phyloP scores from a whole-genome alignment of 441 rosid species.

The Erodium trifolium region DNA sequence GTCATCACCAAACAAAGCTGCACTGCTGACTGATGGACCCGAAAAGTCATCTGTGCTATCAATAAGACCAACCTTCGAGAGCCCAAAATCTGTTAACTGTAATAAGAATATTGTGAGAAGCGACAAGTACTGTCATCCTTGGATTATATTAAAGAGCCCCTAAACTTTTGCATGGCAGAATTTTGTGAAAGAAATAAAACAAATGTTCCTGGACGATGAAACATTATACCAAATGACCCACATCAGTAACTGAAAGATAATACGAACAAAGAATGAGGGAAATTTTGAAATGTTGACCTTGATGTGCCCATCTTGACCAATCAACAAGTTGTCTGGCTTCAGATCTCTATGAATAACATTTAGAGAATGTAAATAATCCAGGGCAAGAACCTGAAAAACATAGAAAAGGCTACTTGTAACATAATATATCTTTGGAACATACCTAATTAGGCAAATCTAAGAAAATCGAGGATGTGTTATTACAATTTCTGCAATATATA shows the following conservation, averaged over 20 bases:
- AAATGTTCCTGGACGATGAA: neutral
- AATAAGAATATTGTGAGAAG: constrained; percentile 17
- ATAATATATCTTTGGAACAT: constrained; percentile 22
- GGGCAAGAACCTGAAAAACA: constrained; percentile 80
- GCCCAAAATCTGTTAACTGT: constrained; percentile 99
- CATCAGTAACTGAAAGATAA: neutral
- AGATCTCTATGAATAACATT: constrained; percentile 94
- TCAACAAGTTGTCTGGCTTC: constrained; percentile 97
- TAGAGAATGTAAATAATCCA: constrained; percentile 94
- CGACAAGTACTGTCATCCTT: neutral
- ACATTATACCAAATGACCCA: neutral
- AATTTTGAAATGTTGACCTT: constrained; percentile 44
- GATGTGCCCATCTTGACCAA: constrained; percentile 94
- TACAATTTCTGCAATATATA: constrained; percentile 96
- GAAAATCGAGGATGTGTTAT: constrained; percentile 26
- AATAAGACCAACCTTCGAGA: constrained; percentile 95
- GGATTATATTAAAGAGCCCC: neutral
- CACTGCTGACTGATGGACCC: constrained; percentile 51
- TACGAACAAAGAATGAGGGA: constrained; percentile 11
- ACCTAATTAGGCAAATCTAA: neutral
- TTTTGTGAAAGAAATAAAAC: neutral
- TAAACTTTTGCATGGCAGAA: neutral
- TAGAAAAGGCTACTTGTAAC: constrained; percentile 32
- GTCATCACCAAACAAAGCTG: constrained; percentile 47
- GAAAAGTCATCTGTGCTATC: constrained; percentile 94